Base-by-base conservation (phyloP, 805 yeast species). In the Wickerhamomyces ciferrii region DNA sequence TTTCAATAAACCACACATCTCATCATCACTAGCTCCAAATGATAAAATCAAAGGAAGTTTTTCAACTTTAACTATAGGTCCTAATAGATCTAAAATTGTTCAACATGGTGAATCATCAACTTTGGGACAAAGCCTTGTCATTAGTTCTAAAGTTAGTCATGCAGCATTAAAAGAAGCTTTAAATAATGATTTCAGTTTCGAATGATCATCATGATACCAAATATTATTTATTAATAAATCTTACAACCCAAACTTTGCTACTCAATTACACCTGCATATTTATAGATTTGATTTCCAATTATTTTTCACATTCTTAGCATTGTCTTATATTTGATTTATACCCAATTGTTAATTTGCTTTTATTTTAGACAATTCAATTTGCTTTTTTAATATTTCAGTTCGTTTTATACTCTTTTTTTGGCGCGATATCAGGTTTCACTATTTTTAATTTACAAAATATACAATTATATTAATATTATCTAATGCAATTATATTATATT, bases 1-100 rank as follows among this genome's bases (percentile, higher is more conserved):
- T 43, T 11, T 34, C 43, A 23, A 40, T 32, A 13, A 39, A 14
- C 17, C 23, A 25, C 24, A 20, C 23, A 14, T 10, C n/a, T 27
- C 36, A 5, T 36, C 41, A 8, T 35, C 48, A 7, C n/a, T 27
- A 21, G 31, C 14, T 7, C 19, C 45, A 21, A 14, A 23, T 34
- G 50, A 45, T 15, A 47, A 41, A 5, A 39, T 53, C 7, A 58
- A 50, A 40, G 63, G 62, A 6, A 49, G 54, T 9, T 55, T 49
- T 29, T 58, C 63, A 27, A 57, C 59, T 0, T 42, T 59, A 24
- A 59, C 61, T 0, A 57, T 59, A 32, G 63, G 63, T 2, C 57
- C 62, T 14, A 52, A 58, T 42, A 51, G 60, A 5, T 53, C 58
- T n/a, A 55, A 50, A 38, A 51, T 53, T 24, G 52, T 59, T 4